These are phyloP conservation scores for Mycena amicta DNA, from an alignment of 768 basidiomycete species.

Conservation along the genomic window DNA sequence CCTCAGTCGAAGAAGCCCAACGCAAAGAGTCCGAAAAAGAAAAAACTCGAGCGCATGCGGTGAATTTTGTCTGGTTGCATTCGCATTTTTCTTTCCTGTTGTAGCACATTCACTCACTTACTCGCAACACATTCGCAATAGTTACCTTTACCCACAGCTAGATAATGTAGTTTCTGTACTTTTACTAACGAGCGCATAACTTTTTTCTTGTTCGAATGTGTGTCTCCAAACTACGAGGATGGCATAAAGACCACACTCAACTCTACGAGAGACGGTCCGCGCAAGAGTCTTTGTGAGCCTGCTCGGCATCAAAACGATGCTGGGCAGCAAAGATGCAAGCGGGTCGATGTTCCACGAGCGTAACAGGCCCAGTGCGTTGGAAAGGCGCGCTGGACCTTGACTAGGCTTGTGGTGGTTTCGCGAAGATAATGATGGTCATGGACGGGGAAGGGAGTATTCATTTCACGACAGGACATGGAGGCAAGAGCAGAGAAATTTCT, in stretches of 20 bases:
- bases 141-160: background rate
- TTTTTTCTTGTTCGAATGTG: constrained; percentile 37
- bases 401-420: constrained; percentile 62
- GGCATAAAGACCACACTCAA: constrained; percentile 48
- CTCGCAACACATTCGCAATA: too few relatives aligned
- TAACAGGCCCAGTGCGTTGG: constrained; percentile 64
- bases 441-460: too few relatives aligned
- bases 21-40: background rate
- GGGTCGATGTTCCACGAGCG: constrained; percentile 67
- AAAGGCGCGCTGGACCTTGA: constrained; percentile 59
- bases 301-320: constrained; percentile 59
- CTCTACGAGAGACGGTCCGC: constrained; percentile 59
- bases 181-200: background rate
- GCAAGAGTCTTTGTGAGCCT: constrained; percentile 46
- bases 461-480: too few relatives aligned
- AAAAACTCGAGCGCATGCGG: background rate
- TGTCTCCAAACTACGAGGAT: constrained; percentile 71
- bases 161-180: background rate
- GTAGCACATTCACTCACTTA: background rate
- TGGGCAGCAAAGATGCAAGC: constrained; percentile 44
- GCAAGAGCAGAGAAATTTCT: too few relatives aligned
- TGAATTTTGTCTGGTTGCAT: background rate
- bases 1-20: background rate
- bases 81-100: background rate
- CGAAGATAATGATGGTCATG: too few relatives aligned